phyloP scores from a whole-genome alignment of 169 alveolate species.

The Plasmodium malariae region DNA sequence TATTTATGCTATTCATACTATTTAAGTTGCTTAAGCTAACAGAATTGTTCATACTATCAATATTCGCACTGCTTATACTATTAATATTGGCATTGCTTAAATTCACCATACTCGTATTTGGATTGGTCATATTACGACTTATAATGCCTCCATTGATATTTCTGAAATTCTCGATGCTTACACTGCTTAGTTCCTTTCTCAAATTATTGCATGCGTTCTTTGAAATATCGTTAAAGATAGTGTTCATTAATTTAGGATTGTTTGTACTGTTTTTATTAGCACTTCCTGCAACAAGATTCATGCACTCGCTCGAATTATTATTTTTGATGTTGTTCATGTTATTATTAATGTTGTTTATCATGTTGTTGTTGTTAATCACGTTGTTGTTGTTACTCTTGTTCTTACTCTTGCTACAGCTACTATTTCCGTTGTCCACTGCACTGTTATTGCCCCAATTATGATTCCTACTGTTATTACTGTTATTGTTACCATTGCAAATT shows the following conservation, averaged over 20 bases:
- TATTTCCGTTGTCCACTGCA: too few species aligned
- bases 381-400: constrained; percentile 10
- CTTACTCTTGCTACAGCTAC: too few species aligned
- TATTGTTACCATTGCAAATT: background rate
- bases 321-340: background rate
- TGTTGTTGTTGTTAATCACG: background rate
- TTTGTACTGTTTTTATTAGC: constrained; percentile 14
- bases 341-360: background rate
- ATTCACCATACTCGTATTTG: constrained; percentile 1
- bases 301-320: constrained; percentile 9
- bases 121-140: constrained; percentile 25
- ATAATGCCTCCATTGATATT: background rate
- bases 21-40: background rate
- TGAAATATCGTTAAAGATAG: constrained; percentile 14
- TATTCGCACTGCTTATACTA: background rate
- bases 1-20: background rate
- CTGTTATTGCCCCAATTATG: constrained; percentile 12
- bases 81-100: constrained; percentile 6
- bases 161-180: constrained; percentile 11
- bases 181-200: constrained; percentile 13
- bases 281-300: background rate
- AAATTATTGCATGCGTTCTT: constrained; percentile 17
- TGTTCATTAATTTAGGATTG: constrained; percentile 15
- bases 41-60: background rate
- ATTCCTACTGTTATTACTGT: constrained; percentile 2